These are phyloP conservation scores for Nakaseomyces sp. DNA, from an alignment of 1,139 yeast genomes.

Conservation along the genomic window DNA sequence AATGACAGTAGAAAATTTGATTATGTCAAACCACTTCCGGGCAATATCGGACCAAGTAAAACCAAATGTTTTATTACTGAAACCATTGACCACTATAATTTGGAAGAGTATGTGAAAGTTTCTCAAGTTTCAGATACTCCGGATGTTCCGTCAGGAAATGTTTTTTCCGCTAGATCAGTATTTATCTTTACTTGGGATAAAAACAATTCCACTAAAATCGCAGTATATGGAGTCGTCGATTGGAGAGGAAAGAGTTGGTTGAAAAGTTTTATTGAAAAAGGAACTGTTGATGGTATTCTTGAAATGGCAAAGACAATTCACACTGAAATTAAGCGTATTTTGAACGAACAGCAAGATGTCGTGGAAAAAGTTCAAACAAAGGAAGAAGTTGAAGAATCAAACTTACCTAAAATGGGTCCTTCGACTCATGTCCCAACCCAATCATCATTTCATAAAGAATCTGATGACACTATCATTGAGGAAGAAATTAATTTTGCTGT, in stretches of 20 bases:
- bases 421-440: slow-evolving; percentile 47
- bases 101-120: slow-evolving; percentile 48
- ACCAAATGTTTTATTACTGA: slow-evolving; percentile 75
- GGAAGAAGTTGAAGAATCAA: slow-evolving; percentile 18
- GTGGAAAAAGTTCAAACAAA: slow-evolving; percentile 12
- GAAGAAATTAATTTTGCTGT: slow-evolving; percentile 47
- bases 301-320: slow-evolving; percentile 43
- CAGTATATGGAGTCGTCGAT: slow-evolving; percentile 60
- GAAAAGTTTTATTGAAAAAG: slow-evolving; percentile 48
- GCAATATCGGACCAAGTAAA: slow-evolving; percentile 88
- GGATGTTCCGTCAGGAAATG: slow-evolving; percentile 87
- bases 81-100: slow-evolving; percentile 50
- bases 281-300: slow-evolving; percentile 56
- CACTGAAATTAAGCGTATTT: slow-evolving; percentile 34
- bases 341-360: slow-evolving; percentile 11
- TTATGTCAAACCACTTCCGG: slow-evolving; percentile 71
- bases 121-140: slow-evolving; percentile 73
- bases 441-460: slow-evolving; percentile 42
- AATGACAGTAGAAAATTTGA: slow-evolving; percentile 47
- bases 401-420: slow-evolving; percentile 44
- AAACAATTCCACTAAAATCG: slow-evolving; percentile 55
- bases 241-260: slow-evolving; percentile 60
- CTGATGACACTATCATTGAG: slow-evolving; percentile 56
- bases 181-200: slow-evolving; percentile 60
- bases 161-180: slow-evolving; percentile 66